Base-by-base conservation (phyloP, 2,329 filamentous ascomycete species). In the Neofusicoccum sp. region DNA sequence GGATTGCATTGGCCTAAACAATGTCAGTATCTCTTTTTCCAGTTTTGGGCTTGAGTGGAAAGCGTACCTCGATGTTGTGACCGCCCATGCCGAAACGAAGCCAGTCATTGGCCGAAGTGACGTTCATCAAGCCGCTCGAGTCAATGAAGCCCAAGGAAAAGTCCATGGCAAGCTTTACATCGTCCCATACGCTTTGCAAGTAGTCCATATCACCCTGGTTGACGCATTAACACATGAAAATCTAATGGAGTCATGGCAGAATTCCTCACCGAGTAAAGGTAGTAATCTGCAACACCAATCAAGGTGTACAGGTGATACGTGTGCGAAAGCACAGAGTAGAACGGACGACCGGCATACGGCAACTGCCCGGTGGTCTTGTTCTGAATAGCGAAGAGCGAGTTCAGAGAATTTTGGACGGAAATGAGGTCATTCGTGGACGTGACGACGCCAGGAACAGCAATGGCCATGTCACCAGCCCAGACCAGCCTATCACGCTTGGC, bases 281-380 rank as follows among this genome's bases (percentile, higher is more conserved):
- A 81, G 63, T 81, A 78, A 64, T 82, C 78, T 1, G 77, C 74
- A 0, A 81, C 71, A 8, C 78, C 80, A 29, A 81, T 78, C 41
- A 84, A 66, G 2, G 76, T 80, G 66, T 83, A 81, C 0, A 83
- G 68, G 65, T 87, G 85, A 66, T 87, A 87, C 0, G 85, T 87
- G 65, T 82, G 83, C 9, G 79, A 82, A 41, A 76, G 71, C 1
- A 71, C 67, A 4, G 71, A 65, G 5, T 66, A 70, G 62, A 81
- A 79, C 0, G 82, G 81, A 7, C 74, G 72, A 1, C 83, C 82
- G 4, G 81, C 83, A 64, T 84, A 85, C 0, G 84, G 83, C 16
- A 62, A 33, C 34, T 62, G 49, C 8, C 61, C 61, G 85, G 74
- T 11, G 73, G 74, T 43, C 52, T 56, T 54, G 60, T 62, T 37